phyloP scores from a whole-genome alignment of 1,284 basidiomycete species.

The Stereum hirsutum region DNA sequence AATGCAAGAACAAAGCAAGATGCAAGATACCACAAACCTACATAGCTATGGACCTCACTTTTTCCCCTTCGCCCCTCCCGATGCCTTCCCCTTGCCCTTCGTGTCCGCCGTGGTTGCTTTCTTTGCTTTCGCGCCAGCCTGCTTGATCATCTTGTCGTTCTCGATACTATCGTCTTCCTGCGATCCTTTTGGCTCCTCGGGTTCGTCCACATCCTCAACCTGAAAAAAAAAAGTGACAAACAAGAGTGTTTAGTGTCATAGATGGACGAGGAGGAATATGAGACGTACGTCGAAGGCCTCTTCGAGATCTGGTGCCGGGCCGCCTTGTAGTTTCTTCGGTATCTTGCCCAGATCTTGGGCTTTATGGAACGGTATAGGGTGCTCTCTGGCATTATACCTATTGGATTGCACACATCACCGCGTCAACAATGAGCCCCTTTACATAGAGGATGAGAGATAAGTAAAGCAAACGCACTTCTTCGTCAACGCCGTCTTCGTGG shows the following conservation, averaged over 20 bases:
- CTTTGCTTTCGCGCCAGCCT: not conserved
- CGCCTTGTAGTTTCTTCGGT: constrained; percentile 70
- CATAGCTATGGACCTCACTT: too few species aligned
- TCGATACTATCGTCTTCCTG: constrained; percentile 22
- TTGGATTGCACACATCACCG: too few species aligned
- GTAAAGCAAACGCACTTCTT: constrained; percentile 48
- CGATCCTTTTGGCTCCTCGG: constrained; percentile 23
- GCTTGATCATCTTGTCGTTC: constrained; percentile 9
- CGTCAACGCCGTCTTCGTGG: constrained; percentile 83
- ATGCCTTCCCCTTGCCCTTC: too few species aligned
- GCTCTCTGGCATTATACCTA: constrained; percentile 82
- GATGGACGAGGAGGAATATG: not conserved
- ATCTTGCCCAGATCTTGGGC: constrained; percentile 68
- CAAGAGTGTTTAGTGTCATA: not conserved
- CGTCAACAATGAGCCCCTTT: not conserved
- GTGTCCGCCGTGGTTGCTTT: too few species aligned
- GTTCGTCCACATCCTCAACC: constrained; percentile 33
- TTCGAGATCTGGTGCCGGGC: constrained; percentile 78
- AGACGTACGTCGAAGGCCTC: constrained; percentile 63
- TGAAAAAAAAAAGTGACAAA: constrained; percentile 12
- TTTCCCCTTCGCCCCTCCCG: too few species aligned
- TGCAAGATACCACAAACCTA: too few species aligned
- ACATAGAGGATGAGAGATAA: too few species aligned
- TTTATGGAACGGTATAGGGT: constrained; percentile 90
- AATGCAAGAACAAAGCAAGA: too few species aligned